Percentiles rank a stretch among this genome's conserved stretches.
Evolutionary conservation across 2,329 filamentous ascomycete species (phyloP).

Genomic region (Aureobasidium sp.): DNA sequence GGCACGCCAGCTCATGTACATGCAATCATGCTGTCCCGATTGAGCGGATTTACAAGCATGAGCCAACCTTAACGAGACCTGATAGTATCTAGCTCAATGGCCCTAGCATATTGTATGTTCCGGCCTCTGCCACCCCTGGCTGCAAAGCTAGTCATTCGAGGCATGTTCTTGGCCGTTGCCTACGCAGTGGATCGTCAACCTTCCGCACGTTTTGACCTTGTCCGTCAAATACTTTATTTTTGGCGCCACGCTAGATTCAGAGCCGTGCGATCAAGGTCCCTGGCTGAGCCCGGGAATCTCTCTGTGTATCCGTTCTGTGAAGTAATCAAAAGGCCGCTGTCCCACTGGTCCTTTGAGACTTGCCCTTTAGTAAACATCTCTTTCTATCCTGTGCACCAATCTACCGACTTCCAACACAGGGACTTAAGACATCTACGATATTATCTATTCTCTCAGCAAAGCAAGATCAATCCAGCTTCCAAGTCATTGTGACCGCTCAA

Average conservation of each 20-base stretch:
- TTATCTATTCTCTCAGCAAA: not conserved
- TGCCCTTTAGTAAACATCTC: not conserved
- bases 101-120: not conserved
- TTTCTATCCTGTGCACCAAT: not conserved
- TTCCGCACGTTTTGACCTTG: conserved; percentile 8
- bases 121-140: conserved; percentile 5
- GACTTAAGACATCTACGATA: not conserved
- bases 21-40: conserved; percentile 2
- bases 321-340: conserved; percentile 14
- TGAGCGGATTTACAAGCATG: not conserved
- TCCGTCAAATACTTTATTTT: conserved; percentile 15
- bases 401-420: not conserved
- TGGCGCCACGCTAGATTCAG: conserved; percentile 14
- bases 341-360: not conserved
- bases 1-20: not conserved
- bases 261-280: conserved; percentile 2
- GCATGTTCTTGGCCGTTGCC: conserved; percentile 8
- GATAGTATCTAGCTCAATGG: not conserved
- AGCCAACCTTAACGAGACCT: conserved; percentile 9
- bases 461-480: too few species aligned
- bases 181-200: not conserved
- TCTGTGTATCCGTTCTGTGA: not conserved
- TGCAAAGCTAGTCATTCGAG: conserved; percentile 6
- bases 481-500: not conserved
- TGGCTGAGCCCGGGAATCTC: not conserved